phyloP scores from a whole-genome alignment of 306 rosid genomes.

The Trifolium dubium region DNA sequence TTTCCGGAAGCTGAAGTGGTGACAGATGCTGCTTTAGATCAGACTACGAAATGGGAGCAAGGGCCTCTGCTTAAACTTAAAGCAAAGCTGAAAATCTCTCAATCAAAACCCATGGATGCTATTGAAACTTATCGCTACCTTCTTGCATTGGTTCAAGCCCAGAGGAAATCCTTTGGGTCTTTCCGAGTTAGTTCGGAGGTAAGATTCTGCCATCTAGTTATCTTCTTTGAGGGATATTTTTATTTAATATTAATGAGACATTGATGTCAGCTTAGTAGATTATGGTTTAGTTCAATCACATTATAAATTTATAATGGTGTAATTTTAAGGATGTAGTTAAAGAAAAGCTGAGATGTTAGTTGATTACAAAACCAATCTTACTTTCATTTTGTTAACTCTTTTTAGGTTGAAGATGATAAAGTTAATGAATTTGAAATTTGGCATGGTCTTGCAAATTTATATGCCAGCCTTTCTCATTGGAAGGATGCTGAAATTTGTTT shows the following conservation, averaged over 20 bases:
- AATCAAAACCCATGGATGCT: slow-evolving; percentile 79
- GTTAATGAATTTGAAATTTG: slow-evolving; percentile 83
- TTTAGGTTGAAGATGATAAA: slow-evolving; percentile 72
- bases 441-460: slow-evolving; percentile 90
- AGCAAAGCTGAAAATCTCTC: slow-evolving; percentile 81
- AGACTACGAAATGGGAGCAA: slow-evolving; percentile 93
- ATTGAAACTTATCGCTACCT: slow-evolving; percentile 89
- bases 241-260: slow-evolving; percentile 6
- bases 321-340: neutral
- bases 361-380: neutral
- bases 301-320: neutral
- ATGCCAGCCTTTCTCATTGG: slow-evolving; percentile 91
- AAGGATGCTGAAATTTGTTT: slow-evolving; percentile 93
- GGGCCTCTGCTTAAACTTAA: slow-evolving; percentile 89
- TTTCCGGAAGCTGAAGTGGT: slow-evolving; percentile 87
- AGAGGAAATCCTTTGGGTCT: slow-evolving; percentile 83
- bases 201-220: slow-evolving; percentile 38
- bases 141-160: slow-evolving; percentile 97
- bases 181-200: slow-evolving; percentile 64
- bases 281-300: neutral
- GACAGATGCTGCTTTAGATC: slow-evolving; percentile 92
- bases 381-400: slow-evolving; percentile 34
- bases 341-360: neutral
- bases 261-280: slow-evolving; percentile 19
- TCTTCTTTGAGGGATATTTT: slow-evolving; percentile 4